phyloP scores from a whole-genome alignment of 257 asterid species.

The Solanum chiquidenum region DNA sequence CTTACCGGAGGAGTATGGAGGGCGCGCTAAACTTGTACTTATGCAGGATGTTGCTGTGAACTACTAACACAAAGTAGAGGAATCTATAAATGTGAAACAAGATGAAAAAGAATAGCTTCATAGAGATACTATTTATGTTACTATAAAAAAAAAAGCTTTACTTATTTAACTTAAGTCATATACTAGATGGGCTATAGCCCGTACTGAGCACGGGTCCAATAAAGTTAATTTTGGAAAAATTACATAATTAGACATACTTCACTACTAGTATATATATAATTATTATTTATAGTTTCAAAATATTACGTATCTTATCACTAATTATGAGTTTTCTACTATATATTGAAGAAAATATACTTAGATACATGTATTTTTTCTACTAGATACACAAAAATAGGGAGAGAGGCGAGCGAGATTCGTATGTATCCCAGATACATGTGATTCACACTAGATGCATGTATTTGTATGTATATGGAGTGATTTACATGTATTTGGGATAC shows the following conservation, averaged over 20 bases:
- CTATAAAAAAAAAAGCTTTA: background rate
- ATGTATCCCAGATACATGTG: fast-evolving
- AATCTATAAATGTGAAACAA: background rate
- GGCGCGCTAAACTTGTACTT: constrained; percentile 37
- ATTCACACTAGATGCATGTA: too few species aligned
- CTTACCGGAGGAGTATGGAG: constrained; percentile 73
- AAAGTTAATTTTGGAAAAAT: background rate
- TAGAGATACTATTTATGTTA: background rate
- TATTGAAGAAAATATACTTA: background rate
- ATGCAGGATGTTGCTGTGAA: constrained; percentile 35
- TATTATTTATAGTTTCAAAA: background rate
- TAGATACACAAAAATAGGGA: background rate
- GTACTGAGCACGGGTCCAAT: background rate
- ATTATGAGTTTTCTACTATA: background rate
- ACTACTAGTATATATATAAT: too few species aligned
- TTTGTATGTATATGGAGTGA: too few species aligned
- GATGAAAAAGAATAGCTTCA: background rate
- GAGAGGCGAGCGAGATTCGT: background rate
- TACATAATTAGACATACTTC: background rate
- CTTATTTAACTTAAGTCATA: background rate
- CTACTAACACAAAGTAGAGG: constrained; percentile 2
- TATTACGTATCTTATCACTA: too few species aligned
- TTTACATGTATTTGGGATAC: too few species aligned
- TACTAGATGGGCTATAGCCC: background rate
- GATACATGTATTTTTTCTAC: too few species aligned